Evolutionary conservation across 148 eudicot species (phyloP).

Genomic region (Pharnaceum exiguum): DNA sequence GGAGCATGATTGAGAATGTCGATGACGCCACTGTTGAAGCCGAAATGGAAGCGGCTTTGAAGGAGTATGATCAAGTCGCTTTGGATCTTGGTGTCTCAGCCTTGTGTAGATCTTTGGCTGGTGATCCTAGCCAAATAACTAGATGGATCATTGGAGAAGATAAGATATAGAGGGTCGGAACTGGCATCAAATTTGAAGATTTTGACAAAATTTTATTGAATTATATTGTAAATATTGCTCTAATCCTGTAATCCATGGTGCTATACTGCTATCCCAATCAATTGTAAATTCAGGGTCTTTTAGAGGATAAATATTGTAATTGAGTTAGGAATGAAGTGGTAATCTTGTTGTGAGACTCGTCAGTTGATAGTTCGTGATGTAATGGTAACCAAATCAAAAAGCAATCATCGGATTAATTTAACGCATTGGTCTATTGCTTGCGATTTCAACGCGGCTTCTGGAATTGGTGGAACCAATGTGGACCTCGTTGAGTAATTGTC

Average conservation of each 20-base stretch:
- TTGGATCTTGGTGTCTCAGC: slow-evolving; percentile 77
- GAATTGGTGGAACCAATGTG: too few species aligned
- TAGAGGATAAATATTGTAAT: not conserved
- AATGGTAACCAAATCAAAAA: too few species aligned
- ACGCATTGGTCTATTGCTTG: not conserved
- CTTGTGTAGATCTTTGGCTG: slow-evolving; percentile 46
- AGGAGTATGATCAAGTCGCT: slow-evolving; percentile 51
- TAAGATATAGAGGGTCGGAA: slow-evolving; percentile 32
- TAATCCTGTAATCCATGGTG: too few species aligned
- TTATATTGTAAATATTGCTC: not conserved
- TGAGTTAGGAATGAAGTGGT: too few species aligned
- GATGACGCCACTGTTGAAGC: slow-evolving; percentile 66
- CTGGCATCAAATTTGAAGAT: not conserved
- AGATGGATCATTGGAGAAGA: slow-evolving; percentile 86
- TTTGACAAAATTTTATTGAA: not conserved
- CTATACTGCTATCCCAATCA: too few species aligned
- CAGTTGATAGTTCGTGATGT: too few species aligned
- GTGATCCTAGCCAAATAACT: slow-evolving; percentile 69
- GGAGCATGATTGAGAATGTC: slow-evolving; percentile 38
- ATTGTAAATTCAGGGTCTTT: too few species aligned
- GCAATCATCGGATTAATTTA: too few species aligned
- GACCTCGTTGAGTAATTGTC: too few species aligned
- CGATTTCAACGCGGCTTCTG: too few species aligned
- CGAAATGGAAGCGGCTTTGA: slow-evolving; percentile 76
- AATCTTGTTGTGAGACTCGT: too few species aligned